Evolutionary conservation across 257 asterid genomes (phyloP).

Genomic region (Lycium ferocissimum): DNA sequence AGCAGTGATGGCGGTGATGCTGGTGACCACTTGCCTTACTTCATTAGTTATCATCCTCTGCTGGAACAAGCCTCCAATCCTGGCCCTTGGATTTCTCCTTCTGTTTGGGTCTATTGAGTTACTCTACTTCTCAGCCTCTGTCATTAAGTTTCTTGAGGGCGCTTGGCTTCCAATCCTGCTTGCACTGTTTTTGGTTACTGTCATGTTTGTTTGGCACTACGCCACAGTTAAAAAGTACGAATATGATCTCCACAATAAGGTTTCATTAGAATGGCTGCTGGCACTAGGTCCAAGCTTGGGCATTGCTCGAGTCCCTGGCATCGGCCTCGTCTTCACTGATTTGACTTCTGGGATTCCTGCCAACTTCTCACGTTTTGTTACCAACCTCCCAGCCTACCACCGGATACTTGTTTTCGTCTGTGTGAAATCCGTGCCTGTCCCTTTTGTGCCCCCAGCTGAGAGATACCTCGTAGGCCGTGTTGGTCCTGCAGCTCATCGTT

Average conservation of each 20-base stretch:
- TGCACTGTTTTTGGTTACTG: slow-evolving; percentile 84
- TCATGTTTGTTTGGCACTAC: slow-evolving; percentile 98
- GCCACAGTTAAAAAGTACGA: slow-evolving; percentile 83
- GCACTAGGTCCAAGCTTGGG: slow-evolving; percentile 99
- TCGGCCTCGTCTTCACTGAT: slow-evolving; percentile 89
- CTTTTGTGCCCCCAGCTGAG: slow-evolving; percentile 82
- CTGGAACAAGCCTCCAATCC: slow-evolving; percentile 87
- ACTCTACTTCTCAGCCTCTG: slow-evolving; percentile 88
- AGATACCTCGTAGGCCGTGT: slow-evolving; percentile 90
- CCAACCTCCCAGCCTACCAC: slow-evolving; percentile 98
- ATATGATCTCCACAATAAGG: slow-evolving; percentile 93
- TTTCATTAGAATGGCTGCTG: slow-evolving; percentile 85
- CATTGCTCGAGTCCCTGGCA: slow-evolving; percentile 91
- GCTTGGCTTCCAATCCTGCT: slow-evolving; percentile 99
- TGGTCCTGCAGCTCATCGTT: slow-evolving; percentile 88
- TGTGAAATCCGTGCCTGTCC: slow-evolving; percentile 88
- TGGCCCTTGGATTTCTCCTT: slow-evolving; percentile 78
- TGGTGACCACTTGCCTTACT: slow-evolving; percentile 95
- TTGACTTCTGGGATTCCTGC: slow-evolving; percentile 96
- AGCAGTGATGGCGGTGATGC: slow-evolving; percentile 97
- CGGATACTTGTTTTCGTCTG: slow-evolving; percentile 84
- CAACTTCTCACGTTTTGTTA: slow-evolving; percentile 89
- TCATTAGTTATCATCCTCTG: slow-evolving; percentile 88
- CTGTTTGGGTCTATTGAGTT: slow-evolving; percentile 89
- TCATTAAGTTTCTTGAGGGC: slow-evolving; percentile 91